Evolutionary conservation across 2,329 filamentous ascomycete genomes (phyloP).

Genomic region (Colletotrichum chrysophilum): DNA sequence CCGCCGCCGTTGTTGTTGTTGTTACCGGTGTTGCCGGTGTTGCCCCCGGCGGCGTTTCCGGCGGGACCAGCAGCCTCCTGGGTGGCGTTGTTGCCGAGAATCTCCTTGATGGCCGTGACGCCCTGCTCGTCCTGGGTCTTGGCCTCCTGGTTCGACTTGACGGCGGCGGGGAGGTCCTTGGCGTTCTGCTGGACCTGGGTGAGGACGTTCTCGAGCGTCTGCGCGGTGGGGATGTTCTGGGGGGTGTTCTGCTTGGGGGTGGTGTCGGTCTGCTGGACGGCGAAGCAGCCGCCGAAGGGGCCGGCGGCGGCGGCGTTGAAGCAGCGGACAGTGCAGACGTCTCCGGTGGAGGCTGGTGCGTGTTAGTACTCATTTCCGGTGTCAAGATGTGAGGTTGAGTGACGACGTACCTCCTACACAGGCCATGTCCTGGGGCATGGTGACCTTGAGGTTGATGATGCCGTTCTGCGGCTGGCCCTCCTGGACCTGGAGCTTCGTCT

Average conservation of each 20-base stretch:
- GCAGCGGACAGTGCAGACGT: slow-evolving; percentile 65
- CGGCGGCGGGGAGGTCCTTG: slow-evolving; percentile 47
- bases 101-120: slow-evolving; percentile 43
- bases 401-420: slow-evolving; percentile 51
- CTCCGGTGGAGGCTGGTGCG: slow-evolving; percentile 55
- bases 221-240: slow-evolving; percentile 48
- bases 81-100: slow-evolving; percentile 35
- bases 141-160: slow-evolving; percentile 48
- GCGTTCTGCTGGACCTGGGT: slow-evolving; percentile 58
- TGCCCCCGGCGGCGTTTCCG: neutral
- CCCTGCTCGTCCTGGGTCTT: slow-evolving; percentile 32
- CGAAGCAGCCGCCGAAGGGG: slow-evolving; percentile 63
- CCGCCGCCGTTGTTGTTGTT: slow-evolving; percentile 15
- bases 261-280: slow-evolving; percentile 59
- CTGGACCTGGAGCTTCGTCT: slow-evolving; percentile 52
- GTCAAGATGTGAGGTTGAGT: too few species aligned
- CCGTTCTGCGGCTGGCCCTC: slow-evolving; percentile 61
- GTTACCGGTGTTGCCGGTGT: neutral
- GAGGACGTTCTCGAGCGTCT: slow-evolving; percentile 48
- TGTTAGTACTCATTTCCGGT: neutral
- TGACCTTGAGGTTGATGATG: slow-evolving; percentile 61
- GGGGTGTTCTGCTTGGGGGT: slow-evolving; percentile 47
- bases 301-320: slow-evolving; percentile 61
- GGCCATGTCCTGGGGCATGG: slow-evolving; percentile 53
- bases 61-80: slow-evolving; percentile 33